Percentiles rank a stretch among this genome's conserved stretches.
Conservation (phyloP, 345 rosid species). For the Eucalyptus pumila region DNA sequence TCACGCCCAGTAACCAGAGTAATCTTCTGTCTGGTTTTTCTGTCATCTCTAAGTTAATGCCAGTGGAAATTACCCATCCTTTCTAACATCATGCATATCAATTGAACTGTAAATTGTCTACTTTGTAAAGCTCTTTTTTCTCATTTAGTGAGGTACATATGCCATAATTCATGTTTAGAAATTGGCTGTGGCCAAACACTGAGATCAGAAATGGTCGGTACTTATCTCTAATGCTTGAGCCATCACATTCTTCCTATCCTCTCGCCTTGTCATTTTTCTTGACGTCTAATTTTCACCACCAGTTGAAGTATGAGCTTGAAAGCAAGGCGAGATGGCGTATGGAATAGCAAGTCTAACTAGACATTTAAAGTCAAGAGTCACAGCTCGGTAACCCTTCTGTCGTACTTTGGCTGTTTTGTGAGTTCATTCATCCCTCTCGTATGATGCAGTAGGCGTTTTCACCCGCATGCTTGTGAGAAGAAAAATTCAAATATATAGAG, state of each 20-base stretch:
- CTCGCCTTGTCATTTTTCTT: neutral
- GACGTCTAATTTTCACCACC: neutral
- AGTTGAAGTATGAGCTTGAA: neutral
- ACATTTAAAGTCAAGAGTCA: neutral
- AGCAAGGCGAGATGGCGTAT: neutral
- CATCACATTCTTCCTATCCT: neutral
- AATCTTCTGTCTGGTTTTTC: neutral
- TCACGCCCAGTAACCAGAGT: neutral
- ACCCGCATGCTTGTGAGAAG: too few relatives aligned
- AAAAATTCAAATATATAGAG: too few relatives aligned
- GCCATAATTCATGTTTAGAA: neutral
- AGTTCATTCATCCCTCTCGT: neutral
- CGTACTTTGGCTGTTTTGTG: neutral
- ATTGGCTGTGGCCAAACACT: neutral
- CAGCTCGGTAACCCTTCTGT: neutral
- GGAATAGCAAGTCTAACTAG: neutral
- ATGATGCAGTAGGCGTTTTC: neutral
- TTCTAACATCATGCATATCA: neutral
- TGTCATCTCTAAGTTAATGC: neutral
- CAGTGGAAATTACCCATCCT: neutral
- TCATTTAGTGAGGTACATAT: neutral
- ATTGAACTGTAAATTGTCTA: neutral
- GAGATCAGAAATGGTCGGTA: neutral
- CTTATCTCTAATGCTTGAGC: neutral
- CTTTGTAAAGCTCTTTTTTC: neutral